Percentiles rank a stretch among this genome's conserved stretches.
Conservation (phyloP, 73 alveolate genomes). For the Tetrahymena malaccensis region DNA sequence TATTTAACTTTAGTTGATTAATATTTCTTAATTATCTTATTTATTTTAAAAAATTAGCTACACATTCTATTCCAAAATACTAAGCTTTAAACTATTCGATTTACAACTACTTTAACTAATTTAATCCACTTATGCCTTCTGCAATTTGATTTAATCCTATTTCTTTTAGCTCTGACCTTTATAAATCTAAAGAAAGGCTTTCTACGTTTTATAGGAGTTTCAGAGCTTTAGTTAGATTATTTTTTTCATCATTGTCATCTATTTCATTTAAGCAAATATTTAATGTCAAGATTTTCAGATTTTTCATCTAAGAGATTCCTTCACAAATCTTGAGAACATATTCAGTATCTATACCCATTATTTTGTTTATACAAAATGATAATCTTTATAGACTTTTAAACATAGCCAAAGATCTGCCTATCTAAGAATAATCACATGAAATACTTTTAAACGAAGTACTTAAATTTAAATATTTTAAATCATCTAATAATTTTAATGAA, state of each 20-base stretch:
- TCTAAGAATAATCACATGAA: neutral
- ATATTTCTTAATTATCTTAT: neutral
- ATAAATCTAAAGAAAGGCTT: neutral
- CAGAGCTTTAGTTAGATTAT: neutral
- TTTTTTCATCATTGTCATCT: neutral
- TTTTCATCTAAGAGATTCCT: neutral
- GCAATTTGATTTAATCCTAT: neutral
- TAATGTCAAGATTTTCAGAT: neutral
- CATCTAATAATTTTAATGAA: neutral
- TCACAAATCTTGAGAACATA: neutral
- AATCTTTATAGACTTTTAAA: no score
- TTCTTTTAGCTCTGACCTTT: neutral
- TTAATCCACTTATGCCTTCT: neutral
- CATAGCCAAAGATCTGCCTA: neutral
- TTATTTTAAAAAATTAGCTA: neutral
- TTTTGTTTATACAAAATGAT: neutral
- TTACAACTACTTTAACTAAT: neutral
- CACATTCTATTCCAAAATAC: neutral
- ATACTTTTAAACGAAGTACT: neutral
- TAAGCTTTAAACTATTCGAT: neutral
- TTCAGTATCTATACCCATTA: neutral
- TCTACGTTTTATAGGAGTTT: neutral
- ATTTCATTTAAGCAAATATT: neutral
- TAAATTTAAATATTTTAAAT: no score
- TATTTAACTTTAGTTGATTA: neutral